Percentiles rank a stretch among this genome's conserved stretches.
Conservation (phyloP, 1,284 basidiomycete species). For the Cutaneotrichosporon mucoides region DNA sequence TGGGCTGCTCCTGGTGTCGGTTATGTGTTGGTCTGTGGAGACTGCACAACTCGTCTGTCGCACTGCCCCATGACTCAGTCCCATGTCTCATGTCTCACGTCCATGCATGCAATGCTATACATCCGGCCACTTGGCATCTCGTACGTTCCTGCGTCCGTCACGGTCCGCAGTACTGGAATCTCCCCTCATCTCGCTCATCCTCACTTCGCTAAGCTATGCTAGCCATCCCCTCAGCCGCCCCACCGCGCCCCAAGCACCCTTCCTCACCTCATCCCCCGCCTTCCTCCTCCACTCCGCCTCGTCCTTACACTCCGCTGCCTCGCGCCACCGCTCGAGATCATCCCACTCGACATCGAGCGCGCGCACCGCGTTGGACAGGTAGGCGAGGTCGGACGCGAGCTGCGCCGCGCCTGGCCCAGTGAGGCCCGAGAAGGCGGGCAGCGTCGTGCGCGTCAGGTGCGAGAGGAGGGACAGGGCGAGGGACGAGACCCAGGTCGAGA, state of each 20-base stretch:
- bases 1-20: too few species aligned
- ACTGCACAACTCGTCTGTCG: too few species aligned
- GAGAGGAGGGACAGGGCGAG: slow-evolving; percentile 74
- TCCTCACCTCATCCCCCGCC: slow-evolving; percentile 12
- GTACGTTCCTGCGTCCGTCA: too few species aligned
- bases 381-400: slow-evolving; percentile 79
- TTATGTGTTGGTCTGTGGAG: too few species aligned
- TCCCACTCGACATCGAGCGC: slow-evolving; percentile 81
- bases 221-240: slow-evolving; percentile 9
- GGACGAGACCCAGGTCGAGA: slow-evolving; percentile 83
- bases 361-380: slow-evolving; percentile 83
- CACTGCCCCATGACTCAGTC: too few species aligned
- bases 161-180: too few species aligned
- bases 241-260: slow-evolving; percentile 12
- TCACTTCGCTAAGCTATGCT: too few species aligned
- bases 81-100: too few species aligned
- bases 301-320: slow-evolving; percentile 59
- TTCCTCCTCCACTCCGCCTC: slow-evolving; percentile 47
- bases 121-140: too few species aligned
- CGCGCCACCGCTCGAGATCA: slow-evolving; percentile 69
- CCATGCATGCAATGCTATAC: too few species aligned
- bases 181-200: too few species aligned
- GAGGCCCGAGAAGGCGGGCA: slow-evolving; percentile 60
- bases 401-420: slow-evolving; percentile 69
- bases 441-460: slow-evolving; percentile 63